Base-by-base conservation (phyloP, 1,139 yeast species). In the Saccharomyces hybrid region DNA sequence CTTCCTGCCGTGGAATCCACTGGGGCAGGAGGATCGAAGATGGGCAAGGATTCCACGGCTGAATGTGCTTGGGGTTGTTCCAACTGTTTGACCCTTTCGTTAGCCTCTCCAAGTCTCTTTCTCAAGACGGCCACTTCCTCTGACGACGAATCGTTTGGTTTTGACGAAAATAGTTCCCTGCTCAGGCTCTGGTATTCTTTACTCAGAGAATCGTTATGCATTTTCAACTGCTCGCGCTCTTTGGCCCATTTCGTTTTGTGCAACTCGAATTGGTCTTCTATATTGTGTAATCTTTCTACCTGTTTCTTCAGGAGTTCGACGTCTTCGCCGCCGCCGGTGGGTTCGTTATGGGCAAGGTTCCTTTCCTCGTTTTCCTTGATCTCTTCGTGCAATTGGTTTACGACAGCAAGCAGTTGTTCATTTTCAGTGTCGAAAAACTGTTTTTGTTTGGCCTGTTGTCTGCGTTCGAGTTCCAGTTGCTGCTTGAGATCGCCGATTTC, bases 1-100 rank as follows among this genome's bases (percentile, higher is more conserved):
- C 89, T 78, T 1, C 97, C 97, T 0, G 81, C 81, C 4, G 91
- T 78, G 0, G 93, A 86, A 66, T 88, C 96, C 2, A 74, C 65
- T 41, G 75, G 75, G 1, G 61, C 63, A 3, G 71, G 71, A 0
- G 89, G 87, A 51, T 73, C 70, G 57, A 79, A 84, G 1, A 83
- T 74, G 16, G 86, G 85, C 50, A 82, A 68, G 5, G 76, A 74
- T 2, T 76, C 77, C 52, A 63, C 67, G 14, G 66, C 62, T n/a
- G 29, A 16, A n/a, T 14, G 52, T 44, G 1, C 26, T 23, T 27
- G 55, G 47, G 7, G 49, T 42, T n/a, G 57, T 59, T 16, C 57
- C 54, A 11, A 34, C 50, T 13, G 55, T 48, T 6, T 56, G 23
- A 60, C 55, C 16, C 34, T 28, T 13, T 50, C 47, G 9, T 50